Base-by-base conservation (phyloP, 2,329 filamentous ascomycete species). In the Aphanocladium album region DNA sequence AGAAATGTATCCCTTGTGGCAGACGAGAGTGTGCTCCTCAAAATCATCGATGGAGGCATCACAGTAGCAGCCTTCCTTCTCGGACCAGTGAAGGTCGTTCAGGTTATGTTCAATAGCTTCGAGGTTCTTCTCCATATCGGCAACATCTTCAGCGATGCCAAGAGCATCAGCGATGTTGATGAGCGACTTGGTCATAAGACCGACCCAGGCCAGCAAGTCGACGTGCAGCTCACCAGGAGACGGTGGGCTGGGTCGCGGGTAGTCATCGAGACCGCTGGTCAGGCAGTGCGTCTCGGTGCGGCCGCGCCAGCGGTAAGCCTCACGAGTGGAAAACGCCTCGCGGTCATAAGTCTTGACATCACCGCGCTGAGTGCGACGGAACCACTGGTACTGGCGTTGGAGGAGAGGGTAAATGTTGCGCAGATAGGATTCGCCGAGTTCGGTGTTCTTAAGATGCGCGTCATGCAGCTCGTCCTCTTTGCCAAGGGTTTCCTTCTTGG, bases 201-300 rank as follows among this genome's bases (percentile, higher is more conserved):
- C 95, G 76, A 99, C 89, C 95, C 95, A 99, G 57, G 90, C 90
- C 73, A 99, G 89, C 58, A 98, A 81, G 74, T 99, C 95, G 33
- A 96, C 88, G 73, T 99, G 93, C 54, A 99, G 83, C 83, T 99
- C 95, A 69, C 91, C 93, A 0, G 95, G 93, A 73, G 97, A 93
- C 27, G 95, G 95, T 16, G 95, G 93, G 74, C 96, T 91, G 9
- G 95, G 83, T 53, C 95, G 90, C 54, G 95, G 95, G 71, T 98
- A 99, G 76, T 99, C 95, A 69, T 99, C 95, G 2, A 99, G 84
- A 2, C 95, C 95, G 57, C 92, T 96, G 5, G 95, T 96, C 53
- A 99, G 81, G 63, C 96, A 89, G 72, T 98, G 95, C 52, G 86
- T 84, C 37, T 90, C 85, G 8, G 90, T 95, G 61, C 95, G 89